A percentile compares a stretch with the other conserved stretches of the same genome.
These are phyloP conservation scores for Austroboletus niveus DNA, from an alignment of 1,284 basidiomycete species.

Conservation along the genomic window DNA sequence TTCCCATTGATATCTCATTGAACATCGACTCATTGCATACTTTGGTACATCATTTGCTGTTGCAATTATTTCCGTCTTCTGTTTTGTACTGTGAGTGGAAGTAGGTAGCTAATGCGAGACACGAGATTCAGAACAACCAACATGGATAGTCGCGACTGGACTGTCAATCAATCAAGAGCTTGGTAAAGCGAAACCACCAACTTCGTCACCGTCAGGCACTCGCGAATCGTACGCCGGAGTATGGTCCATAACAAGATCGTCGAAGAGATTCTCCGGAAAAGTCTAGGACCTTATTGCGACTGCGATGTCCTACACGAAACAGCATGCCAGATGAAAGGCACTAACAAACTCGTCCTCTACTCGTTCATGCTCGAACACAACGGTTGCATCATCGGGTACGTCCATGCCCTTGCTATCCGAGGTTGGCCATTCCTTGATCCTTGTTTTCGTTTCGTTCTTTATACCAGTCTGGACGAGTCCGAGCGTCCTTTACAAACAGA, in stretches of 20 bases:
- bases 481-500: constrained; percentile 19
- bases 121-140: neutral
- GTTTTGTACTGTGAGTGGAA: constrained; percentile 25
- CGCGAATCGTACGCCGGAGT: no score
- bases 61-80: constrained; percentile 22
- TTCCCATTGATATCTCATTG: constrained; percentile 24
- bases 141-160: no score
- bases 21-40: constrained; percentile 31
- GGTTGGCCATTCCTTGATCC: neutral
- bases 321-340: constrained; percentile 15
- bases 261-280: constrained; percentile 21
- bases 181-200: no score
- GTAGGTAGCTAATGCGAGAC: constrained; percentile 14
- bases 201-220: no score
- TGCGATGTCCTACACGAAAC: constrained; percentile 20
- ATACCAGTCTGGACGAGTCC: constrained; percentile 29
- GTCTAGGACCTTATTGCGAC: constrained; percentile 34
- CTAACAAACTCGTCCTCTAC: constrained; percentile 22
- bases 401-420: neutral
- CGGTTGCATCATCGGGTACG: constrained; percentile 26
- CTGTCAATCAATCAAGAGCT: no score
- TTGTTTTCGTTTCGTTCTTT: neutral
- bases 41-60: constrained; percentile 32
- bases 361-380: constrained; percentile 30
- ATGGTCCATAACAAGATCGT: constrained; percentile 25